Evolutionary conservation across 2,329 filamentous ascomycete species (phyloP).

Genomic region (Dothistroma pini): DNA sequence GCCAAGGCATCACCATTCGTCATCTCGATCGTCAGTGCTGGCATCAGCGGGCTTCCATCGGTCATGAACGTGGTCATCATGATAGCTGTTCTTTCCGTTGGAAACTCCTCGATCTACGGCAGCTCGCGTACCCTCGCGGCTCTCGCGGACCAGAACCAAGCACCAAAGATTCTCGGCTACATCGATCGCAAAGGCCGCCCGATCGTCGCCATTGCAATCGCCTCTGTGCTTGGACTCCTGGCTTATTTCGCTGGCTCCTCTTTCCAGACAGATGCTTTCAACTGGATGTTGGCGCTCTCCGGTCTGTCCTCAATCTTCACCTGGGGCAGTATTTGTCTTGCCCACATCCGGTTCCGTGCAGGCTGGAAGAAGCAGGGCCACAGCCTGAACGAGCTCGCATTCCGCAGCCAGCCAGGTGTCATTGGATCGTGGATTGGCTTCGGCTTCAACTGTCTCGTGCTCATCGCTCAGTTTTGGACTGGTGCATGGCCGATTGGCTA

Average conservation of each 20-base stretch:
- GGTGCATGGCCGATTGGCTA: conserved; percentile 67
- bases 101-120: conserved; percentile 51
- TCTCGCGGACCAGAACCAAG: conserved; percentile 65
- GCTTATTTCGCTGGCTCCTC: conserved; percentile 69
- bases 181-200: conserved; percentile 77
- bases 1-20: conserved; percentile 60
- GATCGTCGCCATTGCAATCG: conserved; percentile 64
- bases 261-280: conserved; percentile 61
- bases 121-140: conserved; percentile 87
- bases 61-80: conserved; percentile 67
- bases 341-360: conserved; percentile 82
- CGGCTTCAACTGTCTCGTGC: conserved; percentile 58
- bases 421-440: conserved; percentile 62
- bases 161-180: conserved; percentile 57
- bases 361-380: conserved; percentile 71
- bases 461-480: conserved; percentile 74
- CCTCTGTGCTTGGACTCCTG: conserved; percentile 67
- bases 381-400: conserved; percentile 62
- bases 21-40: conserved; percentile 59
- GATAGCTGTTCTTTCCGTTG: conserved; percentile 58
- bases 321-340: conserved; percentile 81
- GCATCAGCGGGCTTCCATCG: conserved; percentile 57
- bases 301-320: conserved; percentile 73
- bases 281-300: conserved; percentile 75
- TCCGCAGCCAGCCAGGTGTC: conserved; percentile 54